Evolutionary conservation across 148 eudicot species (phyloP), one percentile per base, ranked within the genome.

Genomic region (Rhododendron molle): DNA sequence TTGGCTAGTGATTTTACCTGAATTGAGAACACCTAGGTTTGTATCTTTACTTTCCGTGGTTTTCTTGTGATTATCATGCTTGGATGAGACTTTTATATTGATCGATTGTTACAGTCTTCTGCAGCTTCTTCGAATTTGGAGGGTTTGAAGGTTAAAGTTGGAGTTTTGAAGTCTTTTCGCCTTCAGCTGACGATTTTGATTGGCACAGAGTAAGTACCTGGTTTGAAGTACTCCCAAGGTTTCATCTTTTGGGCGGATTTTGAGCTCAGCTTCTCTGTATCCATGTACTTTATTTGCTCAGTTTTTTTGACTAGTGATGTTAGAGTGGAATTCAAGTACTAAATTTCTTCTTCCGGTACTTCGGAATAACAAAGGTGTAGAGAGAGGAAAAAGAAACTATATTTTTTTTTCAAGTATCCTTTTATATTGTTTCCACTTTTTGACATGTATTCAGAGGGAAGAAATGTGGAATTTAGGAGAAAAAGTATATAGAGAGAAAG

Each of bases 251-350:
- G 10, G 40, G 7, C 38, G 71, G 16, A 34, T 46, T 52, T 84
- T 76, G 60, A 84, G 81, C 69, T 83, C 16, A 52, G 52, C 32
- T 52, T 72, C 65, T 67, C 71, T 82, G 16, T 67, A 44, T 44
- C 12, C 65, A 21, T 26, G 6, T 28, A 12, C 9, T 54, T 23
- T 7, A 4, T 79, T 78, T 78, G 10, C 26, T 69, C 34, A 26
- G 20, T 36, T 81, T 36, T 58, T 60, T 4, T 60, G 0, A 36
- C 2, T 9, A 12, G 30, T 38, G 32, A 38, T 38, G 23, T 81
- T 36, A 21, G 50, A 36, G 36, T 40, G 36, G 46, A 58, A 58
- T 60, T 58, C 20, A n/a, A 26, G 46, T 38, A 58, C 1, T 5
- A 5, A 58, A 18, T 18, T 20, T 58, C 14, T 20, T 4, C 3